Conservation (phyloP, 805 yeast species). For the Cyberlindnera sargentensis region DNA sequence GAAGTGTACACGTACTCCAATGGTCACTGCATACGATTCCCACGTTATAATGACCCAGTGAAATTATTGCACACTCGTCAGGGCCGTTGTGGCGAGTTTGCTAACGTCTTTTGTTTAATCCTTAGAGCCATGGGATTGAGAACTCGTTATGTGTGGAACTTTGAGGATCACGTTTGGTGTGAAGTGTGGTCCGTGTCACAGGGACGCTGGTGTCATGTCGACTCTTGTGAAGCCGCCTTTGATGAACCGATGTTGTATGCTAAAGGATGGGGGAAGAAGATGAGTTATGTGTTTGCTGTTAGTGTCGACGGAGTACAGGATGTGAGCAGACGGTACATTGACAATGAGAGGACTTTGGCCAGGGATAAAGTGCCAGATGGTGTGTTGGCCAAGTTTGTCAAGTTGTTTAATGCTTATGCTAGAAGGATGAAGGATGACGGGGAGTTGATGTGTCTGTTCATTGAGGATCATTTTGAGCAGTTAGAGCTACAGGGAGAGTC, state of each 20-base stretch:
- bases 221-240: slow-evolving; percentile 79
- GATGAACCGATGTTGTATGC: slow-evolving; percentile 76
- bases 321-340: slow-evolving; percentile 63
- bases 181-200: slow-evolving; percentile 64
- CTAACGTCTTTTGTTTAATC: slow-evolving; percentile 69
- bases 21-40: slow-evolving; percentile 44
- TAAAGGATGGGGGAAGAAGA: slow-evolving; percentile 86
- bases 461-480: slow-evolving; percentile 32
- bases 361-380: slow-evolving; percentile 38
- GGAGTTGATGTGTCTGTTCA: slow-evolving; percentile 31
- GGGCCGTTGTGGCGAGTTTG: slow-evolving; percentile 97
- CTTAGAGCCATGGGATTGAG: slow-evolving; percentile 59
- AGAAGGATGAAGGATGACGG: slow-evolving; percentile 25
- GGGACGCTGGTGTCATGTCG: slow-evolving; percentile 80
- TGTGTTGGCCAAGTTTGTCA: slow-evolving; percentile 30
- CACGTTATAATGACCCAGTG: slow-evolving; percentile 66
- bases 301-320: slow-evolving; percentile 57
- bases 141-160: slow-evolving; percentile 75
- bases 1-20: slow-evolving; percentile 70
- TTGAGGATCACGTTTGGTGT: slow-evolving; percentile 96
- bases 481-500: slow-evolving; percentile 22
- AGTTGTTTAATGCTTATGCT: slow-evolving; percentile 29
- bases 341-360: slow-evolving; percentile 35
- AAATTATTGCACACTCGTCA: slow-evolving; percentile 51
- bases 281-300: slow-evolving; percentile 81